phyloP scores from a whole-genome alignment of 306 rosid genomes.

The Quercus aquifolioides region DNA sequence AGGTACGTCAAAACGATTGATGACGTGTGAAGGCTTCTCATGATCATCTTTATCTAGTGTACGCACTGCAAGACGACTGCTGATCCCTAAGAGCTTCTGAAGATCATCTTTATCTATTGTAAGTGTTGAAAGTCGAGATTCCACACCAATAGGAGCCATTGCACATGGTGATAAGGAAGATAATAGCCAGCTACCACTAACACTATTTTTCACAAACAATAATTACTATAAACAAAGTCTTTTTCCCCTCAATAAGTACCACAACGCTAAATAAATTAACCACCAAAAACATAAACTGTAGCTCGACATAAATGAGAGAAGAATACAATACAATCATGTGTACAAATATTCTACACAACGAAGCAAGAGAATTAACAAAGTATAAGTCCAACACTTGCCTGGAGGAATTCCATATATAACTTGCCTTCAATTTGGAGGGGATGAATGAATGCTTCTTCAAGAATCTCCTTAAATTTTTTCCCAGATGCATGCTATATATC shows the following conservation, averaged over 20 bases:
- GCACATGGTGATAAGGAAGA: slow-evolving; percentile 18
- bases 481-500: too few species aligned
- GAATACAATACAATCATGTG: background rate
- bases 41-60: too few species aligned
- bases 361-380: background rate
- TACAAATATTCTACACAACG: background rate
- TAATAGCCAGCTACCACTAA: background rate
- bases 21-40: too few species aligned
- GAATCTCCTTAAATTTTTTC: too few species aligned
- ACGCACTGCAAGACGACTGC: slow-evolving; percentile 17
- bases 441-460: too few species aligned
- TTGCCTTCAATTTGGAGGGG: too few species aligned
- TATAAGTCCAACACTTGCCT: slow-evolving; percentile 43
- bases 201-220: background rate
- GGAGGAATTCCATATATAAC: slow-evolving; percentile 94
- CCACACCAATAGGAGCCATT: slow-evolving; percentile 58
- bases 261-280: background rate
- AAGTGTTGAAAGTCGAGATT: slow-evolving; percentile 90
- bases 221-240: background rate
- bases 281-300: background rate
- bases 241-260: too few species aligned
- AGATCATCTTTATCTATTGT: slow-evolving; percentile 59
- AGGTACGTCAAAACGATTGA: slow-evolving; percentile 43
- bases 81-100: slow-evolving; percentile 42
- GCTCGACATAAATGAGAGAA: background rate